Evolutionary conservation across 139 green algal genomes (phyloP).

Genomic region (Picochlorum sp.): DNA sequence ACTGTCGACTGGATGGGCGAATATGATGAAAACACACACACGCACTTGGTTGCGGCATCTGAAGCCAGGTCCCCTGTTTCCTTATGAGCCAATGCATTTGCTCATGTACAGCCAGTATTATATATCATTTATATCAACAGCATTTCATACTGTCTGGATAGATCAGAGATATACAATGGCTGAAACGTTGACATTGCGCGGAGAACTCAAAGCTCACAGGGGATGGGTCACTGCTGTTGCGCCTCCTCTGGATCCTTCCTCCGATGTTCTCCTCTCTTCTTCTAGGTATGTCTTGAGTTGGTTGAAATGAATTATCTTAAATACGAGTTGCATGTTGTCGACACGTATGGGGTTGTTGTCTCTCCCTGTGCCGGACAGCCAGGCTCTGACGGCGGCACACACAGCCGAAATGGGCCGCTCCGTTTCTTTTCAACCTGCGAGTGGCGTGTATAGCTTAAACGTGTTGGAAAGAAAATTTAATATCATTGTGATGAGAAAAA

Average conservation of each 20-base stretch:
- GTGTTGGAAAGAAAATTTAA: too few species aligned
- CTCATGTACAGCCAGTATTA: too few species aligned
- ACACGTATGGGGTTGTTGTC: background rate
- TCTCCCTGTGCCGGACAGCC: background rate
- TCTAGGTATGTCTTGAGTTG: constrained; percentile 61
- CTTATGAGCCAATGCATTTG: too few species aligned
- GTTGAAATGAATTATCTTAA: background rate
- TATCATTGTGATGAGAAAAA: too few species aligned
- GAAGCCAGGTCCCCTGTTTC: too few species aligned
- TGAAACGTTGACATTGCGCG: constrained; percentile 69
- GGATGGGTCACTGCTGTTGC: constrained; percentile 87
- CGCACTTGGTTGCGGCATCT: too few species aligned
- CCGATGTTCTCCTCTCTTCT: constrained; percentile 81
- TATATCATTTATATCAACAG: background rate
- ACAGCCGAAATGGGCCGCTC: too few species aligned
- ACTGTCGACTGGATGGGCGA: background rate
- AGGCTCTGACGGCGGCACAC: background rate
- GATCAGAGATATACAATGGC: constrained; percentile 31
- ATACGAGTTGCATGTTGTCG: background rate
- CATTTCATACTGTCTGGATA: background rate
- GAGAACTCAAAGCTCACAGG: constrained; percentile 58
- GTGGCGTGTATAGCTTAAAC: too few species aligned
- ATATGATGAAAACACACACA: too few species aligned
- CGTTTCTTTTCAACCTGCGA: too few species aligned
- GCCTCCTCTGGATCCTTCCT: constrained; percentile 85